Conservation (phyloP, 1,284 basidiomycete genomes). For the Trichosporon coremiiforme region DNA sequence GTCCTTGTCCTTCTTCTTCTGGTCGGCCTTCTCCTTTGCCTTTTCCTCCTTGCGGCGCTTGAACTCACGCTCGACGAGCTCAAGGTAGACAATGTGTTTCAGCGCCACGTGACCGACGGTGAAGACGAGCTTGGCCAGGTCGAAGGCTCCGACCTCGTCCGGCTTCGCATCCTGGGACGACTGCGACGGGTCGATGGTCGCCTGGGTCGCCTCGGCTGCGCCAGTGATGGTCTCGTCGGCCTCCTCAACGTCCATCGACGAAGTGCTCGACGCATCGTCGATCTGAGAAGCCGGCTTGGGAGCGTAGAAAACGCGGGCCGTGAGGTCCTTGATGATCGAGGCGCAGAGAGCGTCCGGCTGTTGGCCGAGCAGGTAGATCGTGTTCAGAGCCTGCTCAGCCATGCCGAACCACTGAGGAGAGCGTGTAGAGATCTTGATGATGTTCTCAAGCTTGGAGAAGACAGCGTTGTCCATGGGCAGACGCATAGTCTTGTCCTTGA, state of each 20-base stretch:
- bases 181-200: conserved; percentile 17
- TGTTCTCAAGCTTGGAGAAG: conserved; percentile 78
- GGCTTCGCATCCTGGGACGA: conserved; percentile 23
- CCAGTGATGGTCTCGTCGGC: conserved; percentile 22
- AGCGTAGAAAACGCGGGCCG: conserved; percentile 66
- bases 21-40: conserved; percentile 61
- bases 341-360: conserved; percentile 87
- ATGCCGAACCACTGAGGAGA: conserved; percentile 88
- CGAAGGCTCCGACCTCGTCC: conserved; percentile 76
- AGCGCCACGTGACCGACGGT: conserved; percentile 94
- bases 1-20: conserved; percentile 62
- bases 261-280: not conserved
- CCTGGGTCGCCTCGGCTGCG: not conserved
- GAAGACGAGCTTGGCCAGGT: conserved; percentile 87
- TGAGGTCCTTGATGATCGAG: conserved; percentile 78
- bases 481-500: conserved; percentile 82
- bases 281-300: conserved; percentile 10
- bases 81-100: conserved; percentile 95
- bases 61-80: conserved; percentile 95
- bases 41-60: conserved; percentile 93
- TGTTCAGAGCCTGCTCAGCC: conserved; percentile 95
- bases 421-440: conserved; percentile 72
- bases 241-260: conserved; percentile 19
- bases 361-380: conserved; percentile 89
- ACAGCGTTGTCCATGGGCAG: conserved; percentile 86